Evolutionary conservation across 345 rosid species (phyloP).

Genomic region (Aethionema arabicum): DNA sequence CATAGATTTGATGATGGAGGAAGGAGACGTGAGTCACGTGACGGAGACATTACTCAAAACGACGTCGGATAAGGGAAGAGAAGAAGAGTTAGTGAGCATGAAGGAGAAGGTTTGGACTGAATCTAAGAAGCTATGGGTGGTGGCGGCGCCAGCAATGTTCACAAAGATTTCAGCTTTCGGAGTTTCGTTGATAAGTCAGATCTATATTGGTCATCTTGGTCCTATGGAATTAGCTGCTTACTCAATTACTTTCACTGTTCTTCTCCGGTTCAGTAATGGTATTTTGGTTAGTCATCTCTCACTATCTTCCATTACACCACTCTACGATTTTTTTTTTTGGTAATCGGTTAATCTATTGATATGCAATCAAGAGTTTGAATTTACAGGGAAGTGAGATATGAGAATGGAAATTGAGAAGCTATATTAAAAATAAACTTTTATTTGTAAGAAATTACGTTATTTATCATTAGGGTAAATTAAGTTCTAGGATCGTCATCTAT

Average conservation of each 20-base stretch:
- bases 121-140: constrained; percentile 64
- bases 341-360: too few relatives aligned
- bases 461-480: too few relatives aligned
- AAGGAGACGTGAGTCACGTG: constrained; percentile 37
- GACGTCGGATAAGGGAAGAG: not conserved
- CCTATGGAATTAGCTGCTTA: constrained; percentile 66
- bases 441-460: too few relatives aligned
- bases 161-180: constrained; percentile 74
- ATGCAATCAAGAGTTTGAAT: too few relatives aligned
- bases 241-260: constrained; percentile 64
- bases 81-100: constrained; percentile 2
- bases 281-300: constrained; percentile 45
- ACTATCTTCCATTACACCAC: too few relatives aligned
- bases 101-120: constrained; percentile 66
- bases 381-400: too few relatives aligned
- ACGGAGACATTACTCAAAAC: constrained; percentile 33
- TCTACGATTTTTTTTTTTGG: not conserved
- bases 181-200: constrained; percentile 54
- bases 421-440: too few relatives aligned
- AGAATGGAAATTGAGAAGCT: too few relatives aligned
- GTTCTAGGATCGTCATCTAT: too few relatives aligned
- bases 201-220: constrained; percentile 75
- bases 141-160: constrained; percentile 85
- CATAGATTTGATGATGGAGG: constrained; percentile 5
- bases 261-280: constrained; percentile 66